Evolutionary conservation across 768 basidiomycete species (phyloP), one percentile per base, ranked within the genome.

Genomic region (Psilocybe azurescens): DNA sequence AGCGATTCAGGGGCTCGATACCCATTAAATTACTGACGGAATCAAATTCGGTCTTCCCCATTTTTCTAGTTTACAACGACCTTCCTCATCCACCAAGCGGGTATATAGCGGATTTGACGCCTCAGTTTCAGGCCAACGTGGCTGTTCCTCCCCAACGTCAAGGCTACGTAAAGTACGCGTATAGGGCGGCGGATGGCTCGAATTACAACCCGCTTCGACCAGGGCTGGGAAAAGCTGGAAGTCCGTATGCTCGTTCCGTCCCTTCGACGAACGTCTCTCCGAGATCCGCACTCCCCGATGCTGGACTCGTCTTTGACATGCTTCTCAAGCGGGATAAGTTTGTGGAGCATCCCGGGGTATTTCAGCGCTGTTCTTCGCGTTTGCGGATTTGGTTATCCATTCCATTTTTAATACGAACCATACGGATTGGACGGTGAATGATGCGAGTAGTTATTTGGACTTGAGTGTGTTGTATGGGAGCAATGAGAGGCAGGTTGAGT

Each of bases 331-430:
- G 83, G 28, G 78, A 80, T 28, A 70, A 79, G 56, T 87, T 85
- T 63, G 67, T 69, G 18, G 73, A 78, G 8, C 89, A 90, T 71
- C 89, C 89, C 3, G 86, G 83, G 91, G 91, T 18, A 82, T 93
- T 49, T 90, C 88, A 13, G 83, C 84, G 61, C 75, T 90, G 18
- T 89, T 93, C 75, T 94, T 93, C 66, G 89, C 91, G 0, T 91
- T 94, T 67, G 91, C 91, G 11, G 83, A 91, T 67, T 74, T 93
- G 59, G 78, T 93, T 61, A 91, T 90, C 66, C 91, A 94, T 73
- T 81, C 77, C 58, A 81, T 89, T 64, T 94, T 94, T 78, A 77
- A 89, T 64, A 83, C 83, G 6, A 87, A 82, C 61, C 75, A 69
- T 36, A 49, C 18, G 3, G 79, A 88, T 69, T 78, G 75, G 71